A percentile compares a stretch with the other conserved stretches of the same genome.
phyloP scores from a whole-genome alignment of 306 rosid genomes.

The Pyrus bretschneideri region DNA sequence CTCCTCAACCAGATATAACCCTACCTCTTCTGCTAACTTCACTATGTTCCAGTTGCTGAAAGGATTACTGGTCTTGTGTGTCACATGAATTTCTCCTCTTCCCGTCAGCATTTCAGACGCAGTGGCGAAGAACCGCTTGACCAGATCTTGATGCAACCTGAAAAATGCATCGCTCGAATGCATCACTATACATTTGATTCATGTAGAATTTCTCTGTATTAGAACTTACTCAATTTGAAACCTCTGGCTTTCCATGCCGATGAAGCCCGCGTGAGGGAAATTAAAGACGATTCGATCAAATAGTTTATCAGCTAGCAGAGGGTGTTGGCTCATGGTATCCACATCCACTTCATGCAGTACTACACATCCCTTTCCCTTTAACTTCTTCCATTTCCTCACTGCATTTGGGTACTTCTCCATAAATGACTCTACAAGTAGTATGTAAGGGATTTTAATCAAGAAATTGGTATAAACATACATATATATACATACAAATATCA shows the following conservation, averaged over 20 bases:
- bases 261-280: slow-evolving; percentile 40
- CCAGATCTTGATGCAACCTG: slow-evolving; percentile 27
- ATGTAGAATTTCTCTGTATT: background rate
- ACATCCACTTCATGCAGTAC: slow-evolving; percentile 29
- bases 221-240: background rate
- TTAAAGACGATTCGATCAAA: slow-evolving; percentile 28
- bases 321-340: slow-evolving; percentile 7
- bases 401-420: background rate
- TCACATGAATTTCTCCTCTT: slow-evolving; percentile 28
- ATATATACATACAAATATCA: background rate
- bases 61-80: slow-evolving; percentile 28
- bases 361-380: slow-evolving; percentile 22
- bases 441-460: background rate
- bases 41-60: slow-evolving; percentile 21
- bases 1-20: background rate
- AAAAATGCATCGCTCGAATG: background rate
- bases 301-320: background rate
- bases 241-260: background rate
- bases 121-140: slow-evolving; percentile 14
- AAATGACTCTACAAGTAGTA: background rate
- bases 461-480: background rate
- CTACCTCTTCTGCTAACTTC: slow-evolving; percentile 2
- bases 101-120: slow-evolving; percentile 8
- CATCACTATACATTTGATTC: background rate
- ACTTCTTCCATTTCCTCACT: background rate